These are phyloP conservation scores for Rhizopogon rudus DNA, from an alignment of 768 basidiomycete species.

Conservation along the genomic window DNA sequence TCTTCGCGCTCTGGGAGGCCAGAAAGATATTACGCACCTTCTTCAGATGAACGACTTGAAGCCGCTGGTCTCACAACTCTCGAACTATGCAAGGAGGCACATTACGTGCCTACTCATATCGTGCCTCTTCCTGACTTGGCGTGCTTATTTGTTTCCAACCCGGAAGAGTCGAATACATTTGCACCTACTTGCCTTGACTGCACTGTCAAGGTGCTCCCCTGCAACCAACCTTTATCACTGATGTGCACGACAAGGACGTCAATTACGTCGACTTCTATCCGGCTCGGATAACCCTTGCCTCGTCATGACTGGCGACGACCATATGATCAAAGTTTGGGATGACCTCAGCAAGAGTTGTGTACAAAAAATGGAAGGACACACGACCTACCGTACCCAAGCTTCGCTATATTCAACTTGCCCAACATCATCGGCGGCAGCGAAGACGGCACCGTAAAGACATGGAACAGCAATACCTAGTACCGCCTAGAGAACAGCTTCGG, in stretches of 20 bases:
- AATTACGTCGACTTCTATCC: conserved; percentile 99
- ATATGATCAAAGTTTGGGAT: conserved; percentile 98
- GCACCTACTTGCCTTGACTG: conserved; percentile 96
- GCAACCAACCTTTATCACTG: conserved; percentile 92
- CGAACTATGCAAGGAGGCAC: conserved; percentile 14
- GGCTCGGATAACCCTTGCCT: conserved; percentile 97
- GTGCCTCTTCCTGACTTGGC: conserved; percentile 45
- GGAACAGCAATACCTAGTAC: conserved; percentile 91
- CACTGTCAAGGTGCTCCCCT: conserved; percentile 96
- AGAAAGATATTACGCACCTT: conserved; percentile 29
- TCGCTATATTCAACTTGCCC: conserved; percentile 93
- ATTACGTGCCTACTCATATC: conserved; percentile 27
- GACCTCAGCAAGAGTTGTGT: conserved; percentile 97
- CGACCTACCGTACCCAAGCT: conserved; percentile 84
- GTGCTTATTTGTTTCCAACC: conserved; percentile 65
- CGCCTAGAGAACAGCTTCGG: conserved; percentile 71
- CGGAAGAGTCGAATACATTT: conserved; percentile 96
- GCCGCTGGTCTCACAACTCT: conserved; percentile 10
- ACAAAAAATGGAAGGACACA: conserved; percentile 99
- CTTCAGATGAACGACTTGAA: conserved; percentile 31
- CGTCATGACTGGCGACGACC: conserved; percentile 95
- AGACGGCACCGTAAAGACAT: conserved; percentile 95
- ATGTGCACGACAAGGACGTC: conserved; percentile 98
- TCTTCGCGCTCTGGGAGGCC: conserved; percentile 43
- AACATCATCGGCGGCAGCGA: conserved; percentile 92